A percentile compares a stretch with the other conserved stretches of the same genome.
Evolutionary conservation across 78 protist genomes (phyloP).

Genomic region (Chrysochromulina tobinii): DNA sequence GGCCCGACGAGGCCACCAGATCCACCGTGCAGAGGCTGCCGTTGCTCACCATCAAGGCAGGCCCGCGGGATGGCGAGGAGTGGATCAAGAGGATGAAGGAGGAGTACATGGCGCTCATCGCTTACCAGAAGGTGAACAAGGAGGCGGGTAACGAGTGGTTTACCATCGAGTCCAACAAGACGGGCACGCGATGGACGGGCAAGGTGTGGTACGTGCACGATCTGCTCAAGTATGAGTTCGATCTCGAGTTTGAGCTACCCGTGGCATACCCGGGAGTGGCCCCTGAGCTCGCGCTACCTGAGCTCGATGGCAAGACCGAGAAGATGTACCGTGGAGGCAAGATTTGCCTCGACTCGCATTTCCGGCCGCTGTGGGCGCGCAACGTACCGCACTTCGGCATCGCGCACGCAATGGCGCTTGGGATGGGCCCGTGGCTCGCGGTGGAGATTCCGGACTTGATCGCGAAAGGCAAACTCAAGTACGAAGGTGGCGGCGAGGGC

Average conservation of each 20-base stretch:
- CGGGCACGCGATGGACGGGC: slow-evolving; percentile 72
- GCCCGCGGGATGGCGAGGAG: slow-evolving; percentile 88
- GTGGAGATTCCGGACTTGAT: slow-evolving; percentile 93
- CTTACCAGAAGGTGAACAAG: slow-evolving; percentile 65
- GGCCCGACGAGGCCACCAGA: slow-evolving; percentile 26
- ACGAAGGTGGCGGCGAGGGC: neutral
- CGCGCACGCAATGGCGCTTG: slow-evolving; percentile 95
- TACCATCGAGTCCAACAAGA: slow-evolving; percentile 71
- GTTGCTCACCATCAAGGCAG: slow-evolving; percentile 69
- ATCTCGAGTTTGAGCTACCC: slow-evolving; percentile 82
- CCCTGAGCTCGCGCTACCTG: slow-evolving; percentile 92
- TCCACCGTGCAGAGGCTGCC: slow-evolving; percentile 74
- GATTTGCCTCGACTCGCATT: slow-evolving; percentile 93
- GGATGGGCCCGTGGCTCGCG: slow-evolving; percentile 97
- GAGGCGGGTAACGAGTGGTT: slow-evolving; percentile 91
- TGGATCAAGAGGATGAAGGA: slow-evolving; percentile 92
- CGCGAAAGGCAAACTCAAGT: slow-evolving; percentile 43
- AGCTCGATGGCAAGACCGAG: slow-evolving; percentile 87
- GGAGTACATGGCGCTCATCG: slow-evolving; percentile 16
- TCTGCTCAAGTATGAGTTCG: slow-evolving; percentile 83
- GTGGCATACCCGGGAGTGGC: slow-evolving; percentile 87
- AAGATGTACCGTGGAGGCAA: slow-evolving; percentile 95
- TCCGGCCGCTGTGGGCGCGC: slow-evolving; percentile 94
- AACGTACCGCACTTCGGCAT: slow-evolving; percentile 95
- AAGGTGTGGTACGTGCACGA: slow-evolving; percentile 82